phyloP scores from a whole-genome alignment of 768 basidiomycete genomes.

The Boletus edulis region DNA sequence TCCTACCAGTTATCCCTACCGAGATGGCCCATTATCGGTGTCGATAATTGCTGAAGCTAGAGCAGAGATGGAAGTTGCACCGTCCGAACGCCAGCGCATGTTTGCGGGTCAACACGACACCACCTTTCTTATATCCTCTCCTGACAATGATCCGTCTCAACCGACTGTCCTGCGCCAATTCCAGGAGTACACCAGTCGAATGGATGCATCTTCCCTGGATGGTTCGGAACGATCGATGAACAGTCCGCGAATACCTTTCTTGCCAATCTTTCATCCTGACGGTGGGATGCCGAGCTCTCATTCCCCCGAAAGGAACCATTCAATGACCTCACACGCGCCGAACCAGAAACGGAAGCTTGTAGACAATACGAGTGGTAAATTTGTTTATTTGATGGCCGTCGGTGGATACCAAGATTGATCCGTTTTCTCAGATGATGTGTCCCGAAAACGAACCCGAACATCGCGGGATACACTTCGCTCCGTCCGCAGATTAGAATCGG shows the following conservation, averaged over 20 bases:
- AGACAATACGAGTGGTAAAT: constrained; percentile 2
- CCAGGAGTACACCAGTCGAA: constrained; percentile 15
- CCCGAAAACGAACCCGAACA: constrained; percentile 24
- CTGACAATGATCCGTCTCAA: background rate
- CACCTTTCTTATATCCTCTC: constrained; percentile 6
- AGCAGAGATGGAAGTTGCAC: background rate
- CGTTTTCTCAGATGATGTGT: constrained; percentile 10
- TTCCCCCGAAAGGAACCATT: background rate
- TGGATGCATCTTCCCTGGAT: background rate
- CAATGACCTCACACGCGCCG: background rate
- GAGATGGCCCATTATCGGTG: constrained; percentile 1
- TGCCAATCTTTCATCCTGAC: background rate
- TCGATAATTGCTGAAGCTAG: background rate
- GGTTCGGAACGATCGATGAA: constrained; percentile 1
- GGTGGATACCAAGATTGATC: constrained; percentile 4
- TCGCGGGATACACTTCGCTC: constrained; percentile 9
- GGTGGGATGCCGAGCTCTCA: background rate
- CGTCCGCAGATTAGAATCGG: constrained; percentile 25
- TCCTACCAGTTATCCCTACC: background rate
- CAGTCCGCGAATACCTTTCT: background rate
- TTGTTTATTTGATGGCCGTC: background rate
- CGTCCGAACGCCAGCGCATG: background rate
- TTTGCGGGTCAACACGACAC: constrained; percentile 6
- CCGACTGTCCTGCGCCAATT: constrained; percentile 13
- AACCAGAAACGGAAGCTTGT: constrained; percentile 13